Evolutionary conservation across 1,284 basidiomycete species (phyloP).

Genomic region (Jaminaea rosea): DNA sequence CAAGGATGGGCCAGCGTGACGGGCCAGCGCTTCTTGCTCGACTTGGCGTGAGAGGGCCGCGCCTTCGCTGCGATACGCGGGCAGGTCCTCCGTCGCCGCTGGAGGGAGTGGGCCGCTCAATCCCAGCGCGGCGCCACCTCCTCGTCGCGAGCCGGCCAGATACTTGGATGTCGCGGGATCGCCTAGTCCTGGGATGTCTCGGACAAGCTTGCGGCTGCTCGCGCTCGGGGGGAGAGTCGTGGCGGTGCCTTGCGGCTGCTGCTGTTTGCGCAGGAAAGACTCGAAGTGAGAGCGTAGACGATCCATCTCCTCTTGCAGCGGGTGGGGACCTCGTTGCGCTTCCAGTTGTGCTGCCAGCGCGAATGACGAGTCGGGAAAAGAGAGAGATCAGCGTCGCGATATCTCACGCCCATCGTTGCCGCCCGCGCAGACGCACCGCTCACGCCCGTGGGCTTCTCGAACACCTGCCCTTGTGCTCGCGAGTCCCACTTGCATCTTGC

Average conservation of each 20-base stretch:
- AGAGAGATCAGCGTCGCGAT: constrained; percentile 20
- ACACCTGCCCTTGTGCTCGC: constrained; percentile 63
- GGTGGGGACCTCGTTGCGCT: neutral
- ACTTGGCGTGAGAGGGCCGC: no score
- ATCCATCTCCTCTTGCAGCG: constrained; percentile 16
- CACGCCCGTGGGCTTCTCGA: constrained; percentile 91
- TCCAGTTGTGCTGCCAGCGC: neutral
- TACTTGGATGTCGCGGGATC: constrained; percentile 6
- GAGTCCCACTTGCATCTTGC: constrained; percentile 88
- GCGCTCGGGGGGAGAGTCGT: neutral
- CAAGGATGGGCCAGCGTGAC: no score
- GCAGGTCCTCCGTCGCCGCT: no score
- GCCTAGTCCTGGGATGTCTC: constrained; percentile 21
- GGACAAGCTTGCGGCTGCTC: constrained; percentile 13
- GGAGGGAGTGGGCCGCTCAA: no score
- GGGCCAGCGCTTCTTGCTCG: no score
- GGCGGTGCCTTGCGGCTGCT: neutral
- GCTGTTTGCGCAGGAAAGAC: constrained; percentile 16
- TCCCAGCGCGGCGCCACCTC: no score
- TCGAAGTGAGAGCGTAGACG: constrained; percentile 31
- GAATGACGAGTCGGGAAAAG: neutral
- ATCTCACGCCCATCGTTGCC: constrained; percentile 17
- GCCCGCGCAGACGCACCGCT: constrained; percentile 45
- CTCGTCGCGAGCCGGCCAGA: neutral
- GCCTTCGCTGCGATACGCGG: no score